Conservation (phyloP, 1,139 yeast genomes). For the Saccharomyces hybrid region DNA sequence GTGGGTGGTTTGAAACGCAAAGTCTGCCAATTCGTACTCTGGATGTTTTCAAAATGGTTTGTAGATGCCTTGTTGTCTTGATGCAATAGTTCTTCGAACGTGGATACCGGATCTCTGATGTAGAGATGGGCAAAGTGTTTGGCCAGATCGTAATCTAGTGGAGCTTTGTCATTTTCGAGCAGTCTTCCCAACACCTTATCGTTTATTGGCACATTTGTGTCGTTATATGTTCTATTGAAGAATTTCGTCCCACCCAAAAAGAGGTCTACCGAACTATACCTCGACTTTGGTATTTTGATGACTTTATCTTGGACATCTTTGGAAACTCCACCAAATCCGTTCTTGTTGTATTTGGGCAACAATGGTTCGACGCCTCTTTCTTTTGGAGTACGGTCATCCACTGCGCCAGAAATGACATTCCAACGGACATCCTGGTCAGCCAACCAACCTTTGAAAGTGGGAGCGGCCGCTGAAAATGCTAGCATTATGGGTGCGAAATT, state of each 20-base stretch:
- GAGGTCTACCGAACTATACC: slow-evolving; percentile 82
- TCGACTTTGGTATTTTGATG: slow-evolving; percentile 69
- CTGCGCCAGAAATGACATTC: slow-evolving; percentile 91
- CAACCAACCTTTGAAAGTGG: slow-evolving; percentile 80
- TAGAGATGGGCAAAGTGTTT: slow-evolving; percentile 88
- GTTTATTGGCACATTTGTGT: slow-evolving; percentile 65
- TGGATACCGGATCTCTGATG: slow-evolving; percentile 86
- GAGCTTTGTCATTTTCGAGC: slow-evolving; percentile 35
- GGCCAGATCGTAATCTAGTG: slow-evolving; percentile 63
- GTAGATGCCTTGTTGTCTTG: slow-evolving; percentile 67
- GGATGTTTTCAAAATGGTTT: slow-evolving; percentile 94
- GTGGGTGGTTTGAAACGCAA: slow-evolving; percentile 83
- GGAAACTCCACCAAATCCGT: slow-evolving; percentile 39
- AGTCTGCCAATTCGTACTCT: slow-evolving; percentile 97
- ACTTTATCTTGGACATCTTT: slow-evolving; percentile 37
- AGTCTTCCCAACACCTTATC: slow-evolving; percentile 44
- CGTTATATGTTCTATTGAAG: slow-evolving; percentile 56
- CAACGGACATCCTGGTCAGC: slow-evolving; percentile 95
- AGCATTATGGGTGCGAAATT: slow-evolving; percentile 81
- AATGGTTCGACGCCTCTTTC: slow-evolving; percentile 64
- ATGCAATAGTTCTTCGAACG: slow-evolving; percentile 68
- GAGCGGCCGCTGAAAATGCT: slow-evolving; percentile 84
- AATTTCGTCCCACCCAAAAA: slow-evolving; percentile 57
- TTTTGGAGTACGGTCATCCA: slow-evolving; percentile 84
- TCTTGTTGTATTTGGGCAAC: slow-evolving; percentile 32